phyloP scores from a whole-genome alignment of 2,329 filamentous ascomycete genomes.

The Fusarium incarnatum region DNA sequence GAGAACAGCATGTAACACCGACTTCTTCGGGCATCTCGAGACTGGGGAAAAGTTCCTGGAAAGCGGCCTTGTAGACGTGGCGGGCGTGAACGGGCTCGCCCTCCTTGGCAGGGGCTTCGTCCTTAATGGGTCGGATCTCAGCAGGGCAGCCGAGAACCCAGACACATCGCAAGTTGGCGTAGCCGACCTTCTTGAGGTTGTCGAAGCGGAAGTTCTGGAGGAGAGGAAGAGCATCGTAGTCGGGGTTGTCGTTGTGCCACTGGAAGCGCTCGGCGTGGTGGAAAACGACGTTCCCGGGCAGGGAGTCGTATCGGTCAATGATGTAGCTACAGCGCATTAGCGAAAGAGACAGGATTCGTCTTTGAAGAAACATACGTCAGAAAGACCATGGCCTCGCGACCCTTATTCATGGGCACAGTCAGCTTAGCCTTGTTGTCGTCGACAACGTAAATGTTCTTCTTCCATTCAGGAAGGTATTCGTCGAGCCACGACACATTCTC shows the following conservation, averaged over 20 bases:
- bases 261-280: conserved; percentile 61
- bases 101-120: conserved; percentile 52
- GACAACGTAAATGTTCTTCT: conserved; percentile 66
- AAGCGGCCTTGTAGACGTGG: conserved; percentile 56
- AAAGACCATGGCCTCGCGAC: conserved; percentile 65
- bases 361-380: conserved; percentile 53
- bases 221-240: conserved; percentile 65
- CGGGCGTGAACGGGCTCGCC: conserved; percentile 54
- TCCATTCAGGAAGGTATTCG: conserved; percentile 58
- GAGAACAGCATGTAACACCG: conserved; percentile 71
- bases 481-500: conserved; percentile 56
- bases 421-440: conserved; percentile 60
- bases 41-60: conserved; percentile 56
- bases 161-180: conserved; percentile 71
- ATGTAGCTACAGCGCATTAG: conserved; percentile 54
- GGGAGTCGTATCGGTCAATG: conserved; percentile 60
- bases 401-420: conserved; percentile 63
- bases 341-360: background rate
- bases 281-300: conserved; percentile 60
- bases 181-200: conserved; percentile 65
- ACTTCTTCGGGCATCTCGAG: conserved; percentile 61
- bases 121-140: conserved; percentile 57
- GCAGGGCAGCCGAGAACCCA: conserved; percentile 67
- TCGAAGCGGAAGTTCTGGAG: conserved; percentile 62
- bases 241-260: conserved; percentile 66